Evolutionary conservation across 176 grass and related monocot species (phyloP).

Genomic region (Phoenix roebelenii): DNA sequence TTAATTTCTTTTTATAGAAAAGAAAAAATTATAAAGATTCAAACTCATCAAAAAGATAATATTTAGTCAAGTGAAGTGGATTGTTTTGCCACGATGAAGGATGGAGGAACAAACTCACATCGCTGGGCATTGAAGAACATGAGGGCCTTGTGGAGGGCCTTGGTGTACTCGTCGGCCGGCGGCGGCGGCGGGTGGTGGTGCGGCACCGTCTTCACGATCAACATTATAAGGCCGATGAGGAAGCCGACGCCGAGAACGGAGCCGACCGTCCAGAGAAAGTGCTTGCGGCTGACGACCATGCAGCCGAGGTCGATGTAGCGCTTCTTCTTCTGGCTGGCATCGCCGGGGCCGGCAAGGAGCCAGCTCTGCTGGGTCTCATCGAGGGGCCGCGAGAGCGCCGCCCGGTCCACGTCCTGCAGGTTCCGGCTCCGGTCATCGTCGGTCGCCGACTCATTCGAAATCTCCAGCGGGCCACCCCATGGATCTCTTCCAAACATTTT

Average conservation of each 20-base stretch:
- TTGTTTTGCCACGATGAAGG: too few species aligned
- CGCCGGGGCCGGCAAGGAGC: slow-evolving; percentile 7
- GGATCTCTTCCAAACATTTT: slow-evolving; percentile 94
- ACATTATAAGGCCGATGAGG: slow-evolving; percentile 1
- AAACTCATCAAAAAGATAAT: too few species aligned
- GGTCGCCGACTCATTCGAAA: slow-evolving; percentile 12
- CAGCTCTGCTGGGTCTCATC: slow-evolving; percentile 23
- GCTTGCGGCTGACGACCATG: slow-evolving; percentile 9
- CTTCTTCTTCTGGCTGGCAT: slow-evolving; percentile 2
- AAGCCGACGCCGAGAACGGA: background rate
- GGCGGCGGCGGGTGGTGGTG: background rate
- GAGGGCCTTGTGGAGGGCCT: slow-evolving; percentile 6
- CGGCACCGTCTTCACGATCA: background rate
- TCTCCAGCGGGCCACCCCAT: slow-evolving; percentile 65
- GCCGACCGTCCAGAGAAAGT: background rate
- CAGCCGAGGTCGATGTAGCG: slow-evolving; percentile 8
- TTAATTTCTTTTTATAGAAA: too few species aligned
- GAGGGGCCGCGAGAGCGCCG: slow-evolving; percentile 18
- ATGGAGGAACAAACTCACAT: background rate
- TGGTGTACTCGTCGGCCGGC: background rate
- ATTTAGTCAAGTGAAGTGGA: too few species aligned
- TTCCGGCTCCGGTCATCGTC: slow-evolving; percentile 20
- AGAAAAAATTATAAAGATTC: too few species aligned
- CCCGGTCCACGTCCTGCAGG: slow-evolving; percentile 15
- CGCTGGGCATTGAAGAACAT: slow-evolving; percentile 11